Conservation (phyloP, 352 stramenopile species). For the Globisporangium spinosum region DNA sequence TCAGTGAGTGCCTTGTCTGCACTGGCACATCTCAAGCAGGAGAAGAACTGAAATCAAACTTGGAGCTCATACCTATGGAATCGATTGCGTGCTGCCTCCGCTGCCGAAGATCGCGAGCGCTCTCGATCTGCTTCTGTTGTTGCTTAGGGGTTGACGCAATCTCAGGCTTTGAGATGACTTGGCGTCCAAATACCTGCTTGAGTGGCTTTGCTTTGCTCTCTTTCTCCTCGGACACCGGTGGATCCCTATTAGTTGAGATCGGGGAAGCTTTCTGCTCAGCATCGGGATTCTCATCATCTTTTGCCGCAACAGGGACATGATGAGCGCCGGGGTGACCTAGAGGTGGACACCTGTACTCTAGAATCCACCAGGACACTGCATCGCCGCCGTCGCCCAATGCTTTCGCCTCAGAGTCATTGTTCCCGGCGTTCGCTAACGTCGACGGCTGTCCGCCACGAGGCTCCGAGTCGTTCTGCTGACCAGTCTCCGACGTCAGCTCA, state of each 20-base stretch:
- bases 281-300: conserved; percentile 14
- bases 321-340: conserved; percentile 50
- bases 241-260: neutral
- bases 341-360: conserved; percentile 54
- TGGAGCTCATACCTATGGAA: conserved; percentile 8
- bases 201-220: neutral
- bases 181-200: neutral
- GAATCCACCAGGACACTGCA: conserved; percentile 47
- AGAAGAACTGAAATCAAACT: neutral
- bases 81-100: conserved; percentile 11
- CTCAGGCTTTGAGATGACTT: neutral
- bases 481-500: conserved; percentile 15
- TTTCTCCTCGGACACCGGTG: conserved; percentile 1
- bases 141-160: neutral
- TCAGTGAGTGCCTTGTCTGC: neutral
- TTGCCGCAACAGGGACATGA: conserved; percentile 32
- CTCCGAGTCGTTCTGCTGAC: conserved; percentile 9
- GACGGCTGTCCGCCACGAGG: conserved; percentile 10
- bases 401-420: neutral
- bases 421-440: neutral
- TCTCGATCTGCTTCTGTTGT: neutral
- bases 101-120: conserved; percentile 3
- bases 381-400: conserved; percentile 3
- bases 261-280: neutral
- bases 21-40: neutral